A percentile compares a stretch with the other conserved stretches of the same genome.
phyloP scores from a whole-genome alignment of 257 asterid species.

The Ehretia macrophylla region DNA sequence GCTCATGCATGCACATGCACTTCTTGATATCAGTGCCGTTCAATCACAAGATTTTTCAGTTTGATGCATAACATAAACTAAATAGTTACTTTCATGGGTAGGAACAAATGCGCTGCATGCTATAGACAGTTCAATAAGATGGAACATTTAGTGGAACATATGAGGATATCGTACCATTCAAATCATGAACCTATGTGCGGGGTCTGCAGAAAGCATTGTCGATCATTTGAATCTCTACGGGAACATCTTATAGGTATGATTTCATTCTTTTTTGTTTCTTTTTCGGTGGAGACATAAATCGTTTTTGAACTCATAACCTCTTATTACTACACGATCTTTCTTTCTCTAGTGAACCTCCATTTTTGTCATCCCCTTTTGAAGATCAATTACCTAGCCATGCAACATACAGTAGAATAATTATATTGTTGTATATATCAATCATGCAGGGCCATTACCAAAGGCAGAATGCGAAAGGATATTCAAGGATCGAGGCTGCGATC shows the following conservation, averaged over 20 bases:
- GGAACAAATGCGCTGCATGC: slow-evolving; percentile 96
- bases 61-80: neutral
- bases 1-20: neutral
- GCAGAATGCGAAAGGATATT: slow-evolving; percentile 86
- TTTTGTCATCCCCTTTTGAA: no score
- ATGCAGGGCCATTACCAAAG: slow-evolving; percentile 60
- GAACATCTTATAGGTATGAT: slow-evolving; percentile 84
- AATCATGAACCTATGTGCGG: slow-evolving; percentile 83
- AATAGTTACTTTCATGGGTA: slow-evolving; percentile 10
- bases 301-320: no score
- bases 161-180: slow-evolving; percentile 79
- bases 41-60: neutral
- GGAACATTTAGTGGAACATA: slow-evolving; percentile 89
- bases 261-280: neutral
- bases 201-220: slow-evolving; percentile 72
- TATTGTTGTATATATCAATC: neutral
- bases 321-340: no score
- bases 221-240: slow-evolving; percentile 84
- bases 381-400: neutral
- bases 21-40: neutral
- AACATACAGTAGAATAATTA: neutral
- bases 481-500: slow-evolving; percentile 81
- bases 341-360: no score
- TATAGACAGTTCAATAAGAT: slow-evolving; percentile 80
- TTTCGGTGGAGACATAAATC: neutral